phyloP scores from a whole-genome alignment of 768 basidiomycete species.

The Phaffia tasmanica region DNA sequence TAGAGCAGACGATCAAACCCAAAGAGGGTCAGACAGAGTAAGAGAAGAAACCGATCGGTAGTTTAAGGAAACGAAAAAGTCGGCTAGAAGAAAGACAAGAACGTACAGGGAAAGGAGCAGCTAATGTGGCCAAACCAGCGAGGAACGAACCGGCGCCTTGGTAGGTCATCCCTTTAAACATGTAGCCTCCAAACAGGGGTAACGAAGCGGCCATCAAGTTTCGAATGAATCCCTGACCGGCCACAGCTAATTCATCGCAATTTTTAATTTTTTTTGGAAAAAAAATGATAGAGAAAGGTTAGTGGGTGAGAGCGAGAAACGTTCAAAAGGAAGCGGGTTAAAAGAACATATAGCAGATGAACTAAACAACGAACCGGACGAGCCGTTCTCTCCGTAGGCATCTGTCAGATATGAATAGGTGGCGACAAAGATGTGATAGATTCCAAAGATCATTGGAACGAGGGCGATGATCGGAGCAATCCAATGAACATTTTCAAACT shows the following conservation, averaged over 20 bases:
- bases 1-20: not conserved
- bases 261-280: too few species aligned
- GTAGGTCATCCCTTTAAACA: slow-evolving; percentile 20
- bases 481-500: slow-evolving; percentile 18
- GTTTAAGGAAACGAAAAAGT: not conserved
- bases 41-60: not conserved
- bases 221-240: slow-evolving; percentile 16
- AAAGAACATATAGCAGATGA: too few species aligned
- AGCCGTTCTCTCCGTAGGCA: slow-evolving; percentile 21
- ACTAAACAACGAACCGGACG: not conserved
- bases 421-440: slow-evolving; percentile 23
- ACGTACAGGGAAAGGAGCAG: slow-evolving; percentile 13
- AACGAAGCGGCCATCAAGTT: not conserved
- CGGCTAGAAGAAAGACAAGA: not conserved
- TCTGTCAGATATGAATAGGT: slow-evolving; percentile 19
- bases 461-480: slow-evolving; percentile 27
- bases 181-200: slow-evolving; percentile 16
- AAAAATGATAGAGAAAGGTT: too few species aligned
- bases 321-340: too few species aligned
- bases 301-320: too few species aligned
- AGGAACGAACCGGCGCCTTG: slow-evolving; percentile 13
- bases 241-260: slow-evolving; percentile 1
- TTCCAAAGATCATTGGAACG: slow-evolving; percentile 28
- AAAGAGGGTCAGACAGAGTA: not conserved
- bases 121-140: slow-evolving; percentile 9